Percentiles rank a stretch among this genome's conserved stretches.
Conservation (phyloP, 108 stramenopile species). For the Cyclotella baltica region DNA sequence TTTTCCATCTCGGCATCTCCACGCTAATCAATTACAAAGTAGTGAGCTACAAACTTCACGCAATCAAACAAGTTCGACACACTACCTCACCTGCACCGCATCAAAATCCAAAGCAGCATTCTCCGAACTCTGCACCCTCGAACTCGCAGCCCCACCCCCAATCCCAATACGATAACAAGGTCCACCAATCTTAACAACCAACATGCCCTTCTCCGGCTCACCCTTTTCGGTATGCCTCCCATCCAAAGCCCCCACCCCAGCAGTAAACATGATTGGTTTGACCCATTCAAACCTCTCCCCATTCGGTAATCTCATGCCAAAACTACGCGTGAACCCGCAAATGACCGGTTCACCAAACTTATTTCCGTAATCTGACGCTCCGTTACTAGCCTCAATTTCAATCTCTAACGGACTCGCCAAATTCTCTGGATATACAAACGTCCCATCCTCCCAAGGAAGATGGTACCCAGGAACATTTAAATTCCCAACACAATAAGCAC, state of each 20-base stretch:
- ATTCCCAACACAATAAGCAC: constrained; percentile 98
- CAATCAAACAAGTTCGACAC: background rate
- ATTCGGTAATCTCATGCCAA: constrained; percentile 94
- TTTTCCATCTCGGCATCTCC: constrained; percentile 99
- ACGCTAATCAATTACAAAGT: constrained; percentile 39
- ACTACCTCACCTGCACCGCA: constrained; percentile 84
- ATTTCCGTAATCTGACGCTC: constrained; percentile 99
- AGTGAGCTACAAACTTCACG: background rate
- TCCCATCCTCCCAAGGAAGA: constrained; percentile 95
- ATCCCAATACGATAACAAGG: constrained; percentile 99
- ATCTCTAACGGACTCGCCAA: constrained; percentile 94
- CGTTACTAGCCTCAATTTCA: constrained; percentile 95
- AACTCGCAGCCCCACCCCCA: constrained; percentile 97
- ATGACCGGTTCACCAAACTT: constrained; percentile 99
- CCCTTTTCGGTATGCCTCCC: constrained; percentile 92
- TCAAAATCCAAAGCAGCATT: constrained; percentile 97
- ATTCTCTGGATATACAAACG: constrained; percentile 87
- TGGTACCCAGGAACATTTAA: constrained; percentile 93
- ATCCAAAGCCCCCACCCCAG: constrained; percentile 97
- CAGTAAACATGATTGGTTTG: constrained; percentile 99
- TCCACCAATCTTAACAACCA: constrained; percentile 97
- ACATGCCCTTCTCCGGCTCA: constrained; percentile 94
- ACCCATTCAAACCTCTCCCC: constrained; percentile 97
- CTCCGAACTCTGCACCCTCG: constrained; percentile 86
- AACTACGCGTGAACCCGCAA: constrained; percentile 94